Base-by-base conservation (phyloP, 2,329 filamentous ascomycete genomes). In the Onygenales sp. region DNA sequence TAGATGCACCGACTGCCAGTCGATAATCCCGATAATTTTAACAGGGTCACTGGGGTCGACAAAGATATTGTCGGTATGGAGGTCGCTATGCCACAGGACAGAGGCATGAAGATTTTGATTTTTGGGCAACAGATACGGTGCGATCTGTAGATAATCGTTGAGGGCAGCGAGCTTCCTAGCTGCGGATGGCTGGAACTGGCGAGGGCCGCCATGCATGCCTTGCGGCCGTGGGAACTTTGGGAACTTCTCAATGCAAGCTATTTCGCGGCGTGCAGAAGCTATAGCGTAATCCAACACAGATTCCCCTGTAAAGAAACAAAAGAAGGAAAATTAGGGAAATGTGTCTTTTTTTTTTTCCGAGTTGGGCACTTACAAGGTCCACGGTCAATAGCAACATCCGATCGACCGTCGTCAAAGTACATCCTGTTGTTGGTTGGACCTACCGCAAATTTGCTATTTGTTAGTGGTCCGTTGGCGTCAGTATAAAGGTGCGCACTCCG, bases 61-160 rank as follows among this genome's bases (percentile, higher is more conserved):
- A 31, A 66, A 67, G 52, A 67, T 52, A 52, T 66, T 66, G 48
- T 63, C 59, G 56, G 58, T 55, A 45, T 65, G 59, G 34, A 65
- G 52, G 58, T 64, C 60, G 55, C 59, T 56, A 52, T 64, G 61
- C 60, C 63, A 66, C 46, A 65, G 56, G 50, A 33, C 54, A 2
- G 62, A 59, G 2, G 32, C 61, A 21, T 27, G 43, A 10, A 48
- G 42, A 42, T 31, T 27, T 8, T n/a, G 31, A 27, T 33, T 32
- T 27, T 47, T 33, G 10, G 44, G 44, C 13, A 47, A 27, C 14
- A 47, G n/a, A 17, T 36, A 36, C 13, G 44, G 44, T 13, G 31
- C 42, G 33, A 47, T 17, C 31, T 27, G 11, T 21, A 49, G 33
- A 49, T 63, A 64, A 37, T 55, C 58, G 54, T 54, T 39, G 52